phyloP scores from a whole-genome alignment of 306 rosid genomes.

The Rosa lucieae region DNA sequence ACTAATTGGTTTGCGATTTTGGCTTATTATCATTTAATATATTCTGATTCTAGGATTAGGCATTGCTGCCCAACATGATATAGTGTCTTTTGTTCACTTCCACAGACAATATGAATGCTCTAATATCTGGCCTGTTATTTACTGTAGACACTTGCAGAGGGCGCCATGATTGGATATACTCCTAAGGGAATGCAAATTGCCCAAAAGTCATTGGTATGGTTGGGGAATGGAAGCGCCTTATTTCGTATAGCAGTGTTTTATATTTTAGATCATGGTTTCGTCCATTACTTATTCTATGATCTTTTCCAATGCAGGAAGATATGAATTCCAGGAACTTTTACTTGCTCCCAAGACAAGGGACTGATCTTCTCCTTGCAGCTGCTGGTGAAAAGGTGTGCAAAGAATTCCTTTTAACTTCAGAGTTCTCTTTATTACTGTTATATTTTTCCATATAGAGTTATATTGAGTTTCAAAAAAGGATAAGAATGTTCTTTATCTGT shows the following conservation, averaged over 20 bases:
- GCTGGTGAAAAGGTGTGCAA: constrained; percentile 79
- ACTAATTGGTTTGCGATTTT: not conserved
- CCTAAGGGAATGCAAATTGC: constrained; percentile 88
- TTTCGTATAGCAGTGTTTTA: not conserved
- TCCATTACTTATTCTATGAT: constrained; percentile 1
- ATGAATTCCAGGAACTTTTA: constrained; percentile 59
- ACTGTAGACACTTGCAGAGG: constrained; percentile 72
- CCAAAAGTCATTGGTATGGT: constrained; percentile 67
- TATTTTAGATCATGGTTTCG: constrained; percentile 11
- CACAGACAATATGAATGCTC: not conserved
- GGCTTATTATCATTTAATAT: not conserved
- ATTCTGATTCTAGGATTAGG: not conserved
- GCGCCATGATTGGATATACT: constrained; percentile 90
- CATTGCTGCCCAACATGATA: not conserved
- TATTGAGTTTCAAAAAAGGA: constrained; percentile 12
- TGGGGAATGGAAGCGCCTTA: constrained; percentile 24
- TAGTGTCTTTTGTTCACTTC: not conserved
- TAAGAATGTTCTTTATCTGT: not conserved
- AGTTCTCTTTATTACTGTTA: not conserved
- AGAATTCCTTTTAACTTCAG: constrained; percentile 1
- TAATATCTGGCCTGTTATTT: constrained; percentile 15
- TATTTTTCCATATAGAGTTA: not conserved
- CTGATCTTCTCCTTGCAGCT: constrained; percentile 72
- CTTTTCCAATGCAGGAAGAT: constrained; percentile 45
- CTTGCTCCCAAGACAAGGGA: constrained; percentile 48